Base-by-base conservation (phyloP, 495 filamentous ascomycete species). In the Bacidia gigantensis region DNA sequence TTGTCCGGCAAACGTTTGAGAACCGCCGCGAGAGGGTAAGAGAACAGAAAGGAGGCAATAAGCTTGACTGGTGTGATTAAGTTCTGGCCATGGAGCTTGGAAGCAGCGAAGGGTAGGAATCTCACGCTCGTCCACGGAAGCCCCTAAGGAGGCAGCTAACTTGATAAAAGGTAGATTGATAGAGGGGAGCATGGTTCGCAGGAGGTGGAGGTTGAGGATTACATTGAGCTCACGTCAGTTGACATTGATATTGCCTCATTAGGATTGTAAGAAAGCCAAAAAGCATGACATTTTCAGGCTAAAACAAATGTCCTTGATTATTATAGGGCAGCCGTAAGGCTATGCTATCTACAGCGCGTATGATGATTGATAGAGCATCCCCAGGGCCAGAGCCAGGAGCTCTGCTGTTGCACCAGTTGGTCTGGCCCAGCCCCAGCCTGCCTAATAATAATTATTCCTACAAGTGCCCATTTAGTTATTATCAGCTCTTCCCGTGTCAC, bases 1-100 rank as follows among this genome's bases (percentile, higher is more conserved):
- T 72, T 62, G 67, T 98, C 92, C 26, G 92, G 93, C 32, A 98
- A 78, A 40, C 93, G 79, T 66, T 98, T 98, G 12, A 98, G 75
- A 49, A 95, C 60, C 38, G 74, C 92, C 42, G 90, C 87, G 49
- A 98, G 76, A 11, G 92, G 92, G 64, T 95, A 98, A 26, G 93
- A 96, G 24, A 96, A 66, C 40, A 97, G 74, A 66, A 98, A 90
- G 14, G 87, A 87, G 65, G 81, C 81, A 58, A 95, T 82, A 63
- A 97, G 82, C 63, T 98, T 98, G 50, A 98, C 90, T 97, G 54
- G 50, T 52, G 43, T 50, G 20, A 18, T 18, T 5, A 7, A 22
- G 5, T 7, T 44, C 14, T 5, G 41, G 9, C 9, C 41, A n/a
- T 9, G 41, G 5, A 7, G 41, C 12, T 44, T n/a, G n/a, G n/a